A percentile compares a stretch with the other conserved stretches of the same genome.
phyloP scores from a whole-genome alignment of 23 red algal species.

The Chondrus crispus region DNA sequence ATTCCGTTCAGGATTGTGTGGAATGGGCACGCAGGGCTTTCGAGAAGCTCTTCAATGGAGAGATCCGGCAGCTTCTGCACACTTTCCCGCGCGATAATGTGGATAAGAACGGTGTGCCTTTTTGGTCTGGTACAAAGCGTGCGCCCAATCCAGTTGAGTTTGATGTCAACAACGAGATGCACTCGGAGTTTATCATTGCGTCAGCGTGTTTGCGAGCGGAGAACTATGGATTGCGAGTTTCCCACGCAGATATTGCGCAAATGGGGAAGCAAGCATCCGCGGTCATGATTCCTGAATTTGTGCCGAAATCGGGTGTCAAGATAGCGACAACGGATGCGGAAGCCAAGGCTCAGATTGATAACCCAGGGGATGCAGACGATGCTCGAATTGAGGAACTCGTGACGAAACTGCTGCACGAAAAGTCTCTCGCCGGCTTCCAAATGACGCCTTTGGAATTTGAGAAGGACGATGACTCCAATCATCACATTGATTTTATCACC shows the following conservation, averaged over 20 bases:
- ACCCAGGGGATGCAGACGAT: slow-evolving; percentile 70
- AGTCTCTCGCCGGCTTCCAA: slow-evolving; percentile 58
- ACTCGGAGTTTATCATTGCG: slow-evolving; percentile 86
- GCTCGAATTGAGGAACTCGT: slow-evolving; percentile 78
- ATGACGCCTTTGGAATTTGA: slow-evolving; percentile 96
- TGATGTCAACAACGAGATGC: slow-evolving; percentile 62
- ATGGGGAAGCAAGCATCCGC: slow-evolving; percentile 50
- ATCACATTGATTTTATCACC: slow-evolving; percentile 98
- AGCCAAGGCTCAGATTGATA: slow-evolving; percentile 70
- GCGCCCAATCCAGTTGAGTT: slow-evolving; percentile 80
- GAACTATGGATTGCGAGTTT: slow-evolving; percentile 71
- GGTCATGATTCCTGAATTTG: slow-evolving; percentile 89
- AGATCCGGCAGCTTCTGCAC: slow-evolving; percentile 89
- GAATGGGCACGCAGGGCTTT: slow-evolving; percentile 84
- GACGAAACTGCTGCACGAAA: slow-evolving; percentile 29
- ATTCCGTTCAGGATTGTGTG: slow-evolving; percentile 86
- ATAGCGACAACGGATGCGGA: slow-evolving; percentile 98
- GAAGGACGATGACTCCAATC: slow-evolving; percentile 94
- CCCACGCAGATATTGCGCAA: slow-evolving; percentile 29
- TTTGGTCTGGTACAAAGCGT: slow-evolving; percentile 97
- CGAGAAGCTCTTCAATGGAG: slow-evolving; percentile 79
- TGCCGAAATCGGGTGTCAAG: slow-evolving; percentile 77
- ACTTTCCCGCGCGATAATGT: slow-evolving; percentile 95
- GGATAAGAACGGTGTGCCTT: slow-evolving; percentile 88
- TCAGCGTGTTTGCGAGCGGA: slow-evolving; percentile 85